Base-by-base conservation (phyloP, 2,329 filamentous ascomycete genomes). In the Chaetomium sp. region DNA sequence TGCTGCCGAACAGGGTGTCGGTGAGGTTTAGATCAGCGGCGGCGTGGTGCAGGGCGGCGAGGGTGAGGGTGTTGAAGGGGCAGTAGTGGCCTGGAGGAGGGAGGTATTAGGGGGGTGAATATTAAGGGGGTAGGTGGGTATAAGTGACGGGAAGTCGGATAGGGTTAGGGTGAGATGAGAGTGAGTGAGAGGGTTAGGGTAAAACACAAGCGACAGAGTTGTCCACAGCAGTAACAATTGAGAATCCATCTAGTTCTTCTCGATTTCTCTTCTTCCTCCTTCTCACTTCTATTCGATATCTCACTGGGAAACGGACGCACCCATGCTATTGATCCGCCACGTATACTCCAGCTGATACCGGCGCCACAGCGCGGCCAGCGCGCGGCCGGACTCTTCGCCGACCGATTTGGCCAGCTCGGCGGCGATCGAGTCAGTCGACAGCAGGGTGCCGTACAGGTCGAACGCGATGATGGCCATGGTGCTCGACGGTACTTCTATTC, bases 271-370 rank as follows among this genome's bases (percentile, higher is more conserved):
- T 12, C 12, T 38, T 38, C 37, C 12, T 38, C 37, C 36, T 38
- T 38, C 37, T 38, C 12, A 9, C 12, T 38, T 38, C 12, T 38
- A 9, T 4, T 38, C 37, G 58, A 52, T 38, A 38, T 38, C 37
- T 38, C 8, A 34, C 37, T 32, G 50, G 34, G 32, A 42, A 12
- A 42, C 14, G 40, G n/a, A 69, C 73, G 59, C 72, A 87, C 87
- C 78, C 87, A 91, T 91, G 74, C 82, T 85, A 65, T 85, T 90
- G 61, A 86, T 71, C 51, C 87, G 76, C 85, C 85, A 91, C 41
- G 87, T 89, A 64, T 90, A 91, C 69, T 90, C 87, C 7, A 91
- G 74, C 68, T 91, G 87, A 65, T 86, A 86, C 35, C 79, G 77
- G 54, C 87, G 76, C 80, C 87, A 89, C 64, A 80, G 69, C 12